These are phyloP conservation scores for Alnus rubra DNA, from an alignment of 306 rosid genomes.

Conservation along the genomic window DNA sequence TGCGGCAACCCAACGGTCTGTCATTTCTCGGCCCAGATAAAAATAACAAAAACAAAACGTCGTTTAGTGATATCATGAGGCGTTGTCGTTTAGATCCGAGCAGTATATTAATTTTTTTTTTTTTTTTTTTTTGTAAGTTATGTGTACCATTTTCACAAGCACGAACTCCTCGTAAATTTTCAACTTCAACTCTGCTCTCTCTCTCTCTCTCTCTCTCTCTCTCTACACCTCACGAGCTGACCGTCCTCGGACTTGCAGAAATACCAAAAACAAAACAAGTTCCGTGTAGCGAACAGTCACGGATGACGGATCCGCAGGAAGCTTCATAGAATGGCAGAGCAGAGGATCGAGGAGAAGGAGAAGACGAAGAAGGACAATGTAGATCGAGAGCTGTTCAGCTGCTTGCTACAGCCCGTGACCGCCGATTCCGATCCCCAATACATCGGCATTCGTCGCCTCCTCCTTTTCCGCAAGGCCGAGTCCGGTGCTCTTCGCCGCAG, in stretches of 20 bases:
- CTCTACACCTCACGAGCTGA: background rate
- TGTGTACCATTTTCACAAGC: background rate
- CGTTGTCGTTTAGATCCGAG: no score
- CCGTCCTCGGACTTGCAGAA: conserved; percentile 30
- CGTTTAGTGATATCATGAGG: no score
- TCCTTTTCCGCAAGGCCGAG: conserved; percentile 66
- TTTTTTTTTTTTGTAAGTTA: no score
- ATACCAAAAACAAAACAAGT: background rate
- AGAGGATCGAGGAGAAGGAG: conserved; percentile 24
- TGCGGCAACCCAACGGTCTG: no score
- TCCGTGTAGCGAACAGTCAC: conserved; percentile 30
- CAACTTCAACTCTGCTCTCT: background rate
- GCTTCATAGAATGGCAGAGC: conserved; percentile 48
- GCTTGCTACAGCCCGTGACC: conserved; percentile 69
- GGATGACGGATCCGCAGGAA: conserved; percentile 35
- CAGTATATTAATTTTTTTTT: background rate
- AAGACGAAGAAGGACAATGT: conserved; percentile 29
- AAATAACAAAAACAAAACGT: no score
- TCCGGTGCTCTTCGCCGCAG: conserved; percentile 58
- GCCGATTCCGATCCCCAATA: conserved; percentile 57
- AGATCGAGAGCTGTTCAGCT: conserved; percentile 73
- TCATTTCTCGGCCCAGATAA: no score
- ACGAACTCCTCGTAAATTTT: background rate
- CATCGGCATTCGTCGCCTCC: conserved; percentile 78
- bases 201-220: background rate